phyloP scores from a whole-genome alignment of 108 stramenopile species.

The Skeletonema menzelii region DNA sequence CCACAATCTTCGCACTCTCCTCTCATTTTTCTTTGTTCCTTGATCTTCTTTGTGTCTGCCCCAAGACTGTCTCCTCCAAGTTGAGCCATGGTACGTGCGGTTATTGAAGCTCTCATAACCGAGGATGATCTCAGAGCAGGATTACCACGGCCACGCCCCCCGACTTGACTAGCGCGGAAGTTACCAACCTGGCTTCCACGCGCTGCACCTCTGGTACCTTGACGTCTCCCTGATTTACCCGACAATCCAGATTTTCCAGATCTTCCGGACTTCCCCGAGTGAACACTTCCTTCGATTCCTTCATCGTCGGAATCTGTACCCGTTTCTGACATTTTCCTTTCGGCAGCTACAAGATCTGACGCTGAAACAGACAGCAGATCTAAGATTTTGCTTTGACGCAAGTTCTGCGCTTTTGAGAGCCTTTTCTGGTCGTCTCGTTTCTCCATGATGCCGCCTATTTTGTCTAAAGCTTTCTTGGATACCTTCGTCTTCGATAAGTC shows the following conservation, averaged over 20 bases:
- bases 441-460: background rate
- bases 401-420: background rate
- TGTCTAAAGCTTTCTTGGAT: slow-evolving; percentile 7
- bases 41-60: slow-evolving; percentile 13
- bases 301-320: background rate
- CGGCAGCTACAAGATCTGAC: background rate
- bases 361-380: slow-evolving; percentile 17
- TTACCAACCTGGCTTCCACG: background rate
- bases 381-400: slow-evolving; percentile 10
- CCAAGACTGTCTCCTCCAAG: slow-evolving; percentile 26
- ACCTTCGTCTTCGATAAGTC: slow-evolving; percentile 14
- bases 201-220: background rate
- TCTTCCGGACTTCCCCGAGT: background rate
- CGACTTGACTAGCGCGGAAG: background rate
- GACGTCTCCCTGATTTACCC: background rate
- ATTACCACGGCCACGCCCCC: background rate
- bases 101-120: background rate
- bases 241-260: slow-evolving; percentile 3
- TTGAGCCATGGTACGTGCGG: slow-evolving; percentile 20
- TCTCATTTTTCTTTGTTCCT: slow-evolving; percentile 33
- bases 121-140: background rate
- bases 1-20: slow-evolving; percentile 37
- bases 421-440: background rate
- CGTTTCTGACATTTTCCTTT: background rate
- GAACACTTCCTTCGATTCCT: background rate